Conservation (phyloP, 345 rosid genomes). For the Lagerstroemia speciosa region DNA sequence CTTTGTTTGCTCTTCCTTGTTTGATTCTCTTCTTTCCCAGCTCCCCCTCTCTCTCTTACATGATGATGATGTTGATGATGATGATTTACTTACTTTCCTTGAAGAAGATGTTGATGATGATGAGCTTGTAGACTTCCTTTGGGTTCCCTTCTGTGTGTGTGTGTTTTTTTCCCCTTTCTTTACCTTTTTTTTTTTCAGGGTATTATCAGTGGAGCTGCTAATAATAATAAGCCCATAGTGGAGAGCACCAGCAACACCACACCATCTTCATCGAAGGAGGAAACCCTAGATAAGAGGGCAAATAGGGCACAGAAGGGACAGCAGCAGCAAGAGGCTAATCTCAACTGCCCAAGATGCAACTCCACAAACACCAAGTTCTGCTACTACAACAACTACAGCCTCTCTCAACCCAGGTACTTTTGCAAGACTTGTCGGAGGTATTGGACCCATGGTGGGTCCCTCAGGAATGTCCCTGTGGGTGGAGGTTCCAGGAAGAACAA, state of each 20-base stretch:
- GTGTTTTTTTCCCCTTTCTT: neutral
- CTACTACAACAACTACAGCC: constrained; percentile 53
- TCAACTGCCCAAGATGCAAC: constrained; percentile 53
- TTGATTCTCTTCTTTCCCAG: constrained; percentile 11
- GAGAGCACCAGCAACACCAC: too few species aligned
- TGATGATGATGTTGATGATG: constrained; percentile 14
- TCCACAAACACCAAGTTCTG: constrained; percentile 48
- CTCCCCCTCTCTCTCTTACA: constrained; percentile 1
- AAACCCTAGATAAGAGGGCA: constrained; percentile 19
- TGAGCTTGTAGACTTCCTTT: too few species aligned
- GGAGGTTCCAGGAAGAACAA: constrained; percentile 56
- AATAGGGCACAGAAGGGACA: constrained; percentile 13
- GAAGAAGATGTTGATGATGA: too few species aligned
- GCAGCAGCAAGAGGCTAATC: constrained; percentile 19
- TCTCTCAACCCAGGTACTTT: constrained; percentile 50
- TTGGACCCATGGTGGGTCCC: constrained; percentile 55
- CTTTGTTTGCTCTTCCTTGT: constrained; percentile 18
- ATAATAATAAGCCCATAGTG: constrained; percentile 9
- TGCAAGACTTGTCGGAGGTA: constrained; percentile 57
- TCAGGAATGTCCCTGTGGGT: constrained; percentile 55
- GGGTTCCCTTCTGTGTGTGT: constrained; percentile 1
- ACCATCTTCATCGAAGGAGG: neutral
- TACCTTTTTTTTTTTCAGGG: neutral
- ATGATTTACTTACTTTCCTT: neutral
- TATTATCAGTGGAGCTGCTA: constrained; percentile 28